Evolutionary conservation across 306 rosid species (phyloP).

Genomic region (Luffa aegyptiaca): DNA sequence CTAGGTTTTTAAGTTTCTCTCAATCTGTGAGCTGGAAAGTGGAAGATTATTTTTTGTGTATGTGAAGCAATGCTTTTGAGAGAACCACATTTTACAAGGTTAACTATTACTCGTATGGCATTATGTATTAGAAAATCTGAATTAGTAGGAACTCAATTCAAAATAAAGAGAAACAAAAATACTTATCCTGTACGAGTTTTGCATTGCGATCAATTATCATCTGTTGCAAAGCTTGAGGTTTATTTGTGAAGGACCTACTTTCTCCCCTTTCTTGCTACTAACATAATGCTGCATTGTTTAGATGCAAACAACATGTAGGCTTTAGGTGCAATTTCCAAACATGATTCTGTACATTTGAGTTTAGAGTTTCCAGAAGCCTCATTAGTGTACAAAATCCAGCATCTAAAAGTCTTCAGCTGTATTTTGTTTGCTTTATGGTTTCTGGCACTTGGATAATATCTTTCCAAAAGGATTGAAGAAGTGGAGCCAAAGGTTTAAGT

Average conservation of each 20-base stretch:
- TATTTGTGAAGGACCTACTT: not conserved
- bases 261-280: not conserved
- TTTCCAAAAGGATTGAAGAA: not conserved
- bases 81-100: not conserved
- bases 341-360: not conserved
- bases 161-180: not conserved
- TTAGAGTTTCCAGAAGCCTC: not conserved
- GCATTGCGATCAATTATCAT: not conserved
- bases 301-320: not conserved
- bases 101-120: not conserved
- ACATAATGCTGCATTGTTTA: not conserved
- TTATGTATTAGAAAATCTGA: not conserved
- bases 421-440: not conserved
- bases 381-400: not conserved
- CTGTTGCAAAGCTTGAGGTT: not conserved
- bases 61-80: not conserved
- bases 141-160: not conserved
- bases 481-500: not conserved
- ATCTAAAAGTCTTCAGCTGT: not conserved
- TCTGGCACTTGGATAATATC: not conserved
- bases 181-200: not conserved
- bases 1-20: not conserved
- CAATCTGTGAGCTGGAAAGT: not conserved
- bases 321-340: not conserved
- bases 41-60: not conserved